Evolutionary conservation across 176 grass and related monocot species (phyloP), one percentile per base, ranked within the genome.

Genomic region (Phragmites australis): DNA sequence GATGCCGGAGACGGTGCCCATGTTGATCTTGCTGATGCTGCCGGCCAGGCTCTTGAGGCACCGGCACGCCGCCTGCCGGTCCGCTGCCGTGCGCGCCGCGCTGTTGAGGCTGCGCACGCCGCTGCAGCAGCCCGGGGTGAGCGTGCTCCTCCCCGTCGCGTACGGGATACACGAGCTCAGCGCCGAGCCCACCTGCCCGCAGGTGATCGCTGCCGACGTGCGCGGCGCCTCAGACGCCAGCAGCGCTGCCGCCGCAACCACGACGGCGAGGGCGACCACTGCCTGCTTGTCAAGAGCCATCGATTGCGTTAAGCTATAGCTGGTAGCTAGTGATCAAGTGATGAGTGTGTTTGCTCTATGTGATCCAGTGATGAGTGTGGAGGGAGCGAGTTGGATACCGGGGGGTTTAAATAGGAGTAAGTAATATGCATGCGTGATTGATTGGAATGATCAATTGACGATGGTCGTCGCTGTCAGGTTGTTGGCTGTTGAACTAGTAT

Each of bases 131-230:
- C 3, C 16, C 2, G 12, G 0, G 4, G 55, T 7, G 0, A 89
- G 48, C 21, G 25, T 0, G 2, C 22, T 1, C 62, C 5, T 56
- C 16, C 78, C 62, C 83, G 76, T 82, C 47, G 78, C 74, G 83
- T 92, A 92, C 37, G 41, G 0, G 61, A 89, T 32, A 80, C 90
- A 92, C 61, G 80, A 83, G 17, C 55, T 39, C 31, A 92, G 30
- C 6, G 21, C 8, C 25, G 74, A 16, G 2, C 67, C 83, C 68
- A 92, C 86, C 47, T 92, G 54, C 19, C 69, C 62, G 83, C 90
- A 92, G 3, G 74, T 76, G 50, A 89, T 76, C 27, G 73, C 84
- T 29, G 72, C 79, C 74, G n/a, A n/a, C n/a, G n/a, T n/a, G n/a
- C n/a, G n/a, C n/a, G n/a, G n/a, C n/a, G n/a, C n/a, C n/a, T n/a